Percentiles rank a stretch among this genome's conserved stretches.
Conservation (phyloP, 345 rosid genomes). For the Ceriops decandra region DNA sequence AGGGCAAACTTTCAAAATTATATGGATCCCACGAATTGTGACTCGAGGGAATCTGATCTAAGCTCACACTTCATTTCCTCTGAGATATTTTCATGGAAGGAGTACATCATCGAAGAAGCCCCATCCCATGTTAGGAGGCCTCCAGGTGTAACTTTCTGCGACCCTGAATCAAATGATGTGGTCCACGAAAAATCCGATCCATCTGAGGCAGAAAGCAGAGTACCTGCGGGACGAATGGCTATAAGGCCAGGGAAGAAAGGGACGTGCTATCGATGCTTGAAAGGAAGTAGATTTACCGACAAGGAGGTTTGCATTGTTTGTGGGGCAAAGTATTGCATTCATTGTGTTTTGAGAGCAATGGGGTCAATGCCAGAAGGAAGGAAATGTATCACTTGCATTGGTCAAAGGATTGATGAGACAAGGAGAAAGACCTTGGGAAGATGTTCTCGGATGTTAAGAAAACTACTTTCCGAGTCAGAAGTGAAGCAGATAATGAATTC, state of each 20-base stretch:
- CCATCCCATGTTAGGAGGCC: constrained; percentile 36
- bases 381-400: constrained; percentile 73
- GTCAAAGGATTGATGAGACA: constrained; percentile 59
- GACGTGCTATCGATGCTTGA: constrained; percentile 67
- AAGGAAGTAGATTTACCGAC: constrained; percentile 56
- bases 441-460: constrained; percentile 58
- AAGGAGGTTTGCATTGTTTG: constrained; percentile 90
- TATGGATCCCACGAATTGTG: constrained; percentile 27
- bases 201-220: constrained; percentile 34
- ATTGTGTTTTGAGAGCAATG: constrained; percentile 76
- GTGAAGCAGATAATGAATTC: constrained; percentile 51
- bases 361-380: constrained; percentile 94
- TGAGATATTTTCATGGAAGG: constrained; percentile 33
- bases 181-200: constrained; percentile 31
- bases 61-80: constrained; percentile 34
- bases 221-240: constrained; percentile 35
- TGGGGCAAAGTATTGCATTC: constrained; percentile 62
- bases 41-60: constrained; percentile 24
- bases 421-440: constrained; percentile 57
- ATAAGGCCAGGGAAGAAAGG: constrained; percentile 66
- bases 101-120: constrained; percentile 23
- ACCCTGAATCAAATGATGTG: constrained; percentile 37
- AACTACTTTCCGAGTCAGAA: constrained; percentile 42
- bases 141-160: constrained; percentile 55
- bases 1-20: constrained; percentile 23